Evolutionary conservation across 108 stramenopile genomes (phyloP).

Genomic region (Parmales sp.): DNA sequence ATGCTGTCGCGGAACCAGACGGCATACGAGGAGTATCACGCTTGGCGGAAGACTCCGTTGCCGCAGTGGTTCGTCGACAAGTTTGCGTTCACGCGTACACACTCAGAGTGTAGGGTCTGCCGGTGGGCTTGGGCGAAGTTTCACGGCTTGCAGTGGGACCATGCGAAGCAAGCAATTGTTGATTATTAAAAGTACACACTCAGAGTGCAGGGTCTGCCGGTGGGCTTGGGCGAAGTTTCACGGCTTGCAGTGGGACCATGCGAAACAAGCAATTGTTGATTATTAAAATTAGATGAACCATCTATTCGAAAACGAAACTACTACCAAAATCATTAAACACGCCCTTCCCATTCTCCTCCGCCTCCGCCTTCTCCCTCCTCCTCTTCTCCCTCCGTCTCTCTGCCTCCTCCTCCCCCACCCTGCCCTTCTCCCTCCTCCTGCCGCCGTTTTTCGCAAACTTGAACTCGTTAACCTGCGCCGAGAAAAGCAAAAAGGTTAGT

Average conservation of each 20-base stretch:
- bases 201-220: constrained; percentile 50
- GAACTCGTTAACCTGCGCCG: too few relatives aligned
- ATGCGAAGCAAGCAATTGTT: constrained; percentile 29
- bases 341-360: too few relatives aligned
- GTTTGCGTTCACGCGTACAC: constrained; percentile 37
- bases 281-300: too few relatives aligned
- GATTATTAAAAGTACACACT: constrained; percentile 35
- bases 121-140: constrained; percentile 45
- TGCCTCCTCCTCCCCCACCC: too few relatives aligned
- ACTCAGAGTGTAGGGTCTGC: constrained; percentile 49
- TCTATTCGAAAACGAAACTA: too few relatives aligned
- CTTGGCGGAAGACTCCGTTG: constrained; percentile 45
- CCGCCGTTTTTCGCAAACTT: too few relatives aligned
- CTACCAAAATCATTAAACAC: too few relatives aligned
- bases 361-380: too few relatives aligned
- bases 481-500: too few relatives aligned
- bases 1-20: constrained; percentile 33
- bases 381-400: too few relatives aligned
- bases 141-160: constrained; percentile 55
- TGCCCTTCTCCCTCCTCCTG: too few relatives aligned
- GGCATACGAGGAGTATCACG: constrained; percentile 58
- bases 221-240: constrained; percentile 48
- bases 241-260: constrained; percentile 50
- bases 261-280: constrained; percentile 31
- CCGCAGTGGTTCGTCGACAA: constrained; percentile 33